Percentiles rank a stretch among this genome's conserved stretches.
Evolutionary conservation across 1,284 basidiomycete species (phyloP).

Genomic region (Ganoderma meredithae): DNA sequence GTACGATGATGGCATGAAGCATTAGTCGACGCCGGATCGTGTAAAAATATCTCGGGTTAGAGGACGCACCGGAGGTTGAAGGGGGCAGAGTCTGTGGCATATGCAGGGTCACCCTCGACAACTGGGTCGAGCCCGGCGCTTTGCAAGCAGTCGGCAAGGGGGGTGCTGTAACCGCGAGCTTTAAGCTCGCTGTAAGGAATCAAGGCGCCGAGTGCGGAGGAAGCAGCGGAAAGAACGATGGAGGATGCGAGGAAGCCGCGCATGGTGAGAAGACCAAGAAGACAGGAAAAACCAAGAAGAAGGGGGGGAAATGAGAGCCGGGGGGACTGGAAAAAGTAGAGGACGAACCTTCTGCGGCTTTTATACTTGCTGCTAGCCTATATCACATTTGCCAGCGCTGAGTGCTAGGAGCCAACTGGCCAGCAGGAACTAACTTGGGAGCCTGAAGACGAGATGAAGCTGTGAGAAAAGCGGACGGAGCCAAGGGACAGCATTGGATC

Average conservation of each 20-base stretch:
- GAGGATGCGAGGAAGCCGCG: conserved; percentile 13
- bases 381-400: not conserved
- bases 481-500: not conserved
- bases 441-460: not conserved
- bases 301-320: not conserved
- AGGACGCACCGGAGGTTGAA: conserved; percentile 23
- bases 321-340: not conserved
- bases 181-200: conserved; percentile 12
- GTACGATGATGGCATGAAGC: not conserved
- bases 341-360: not conserved
- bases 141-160: conserved; percentile 14
- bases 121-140: conserved; percentile 14
- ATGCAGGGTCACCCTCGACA: conserved; percentile 16
- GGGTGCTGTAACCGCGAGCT: conserved; percentile 5
- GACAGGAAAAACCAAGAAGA: no score
- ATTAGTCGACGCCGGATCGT: no score
- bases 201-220: conserved; percentile 14
- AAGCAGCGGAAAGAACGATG: conserved; percentile 10
- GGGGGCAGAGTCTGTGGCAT: conserved; percentile 15
- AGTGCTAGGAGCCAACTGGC: not conserved
- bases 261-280: conserved; percentile 5
- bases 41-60: no score
- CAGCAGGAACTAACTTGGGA: not conserved
- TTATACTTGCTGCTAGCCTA: no score
- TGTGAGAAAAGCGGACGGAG: not conserved